Base-by-base conservation (phyloP, 2,329 filamentous ascomycete genomes). In the Biscogniauxia sp. region DNA sequence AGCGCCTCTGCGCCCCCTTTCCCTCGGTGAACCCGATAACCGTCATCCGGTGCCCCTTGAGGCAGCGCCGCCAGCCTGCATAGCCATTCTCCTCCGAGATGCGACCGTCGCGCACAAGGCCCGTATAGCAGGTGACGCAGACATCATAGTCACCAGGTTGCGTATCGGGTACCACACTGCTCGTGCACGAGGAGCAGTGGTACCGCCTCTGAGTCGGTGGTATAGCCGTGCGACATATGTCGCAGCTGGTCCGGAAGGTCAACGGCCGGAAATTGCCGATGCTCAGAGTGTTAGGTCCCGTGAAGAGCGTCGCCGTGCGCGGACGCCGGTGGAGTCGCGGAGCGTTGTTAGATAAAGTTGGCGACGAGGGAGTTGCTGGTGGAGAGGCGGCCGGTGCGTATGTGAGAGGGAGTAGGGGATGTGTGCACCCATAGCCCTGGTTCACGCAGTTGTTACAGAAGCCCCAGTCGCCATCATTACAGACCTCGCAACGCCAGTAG, bases 381-480 rank as follows among this genome's bases (percentile, higher is more conserved):
- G 64, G 60, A 6, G 72, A 66, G 8, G 74, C 68, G 1, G 73
- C 69, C 26, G 78, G 74, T 52, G 84, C 80, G 66, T 92, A 89
- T 0, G 88, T 85, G 52, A 96, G 79, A 0, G 93, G 92, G 0
- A 96, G 79, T 0, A 98, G 80, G 6, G 90, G 82, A 71, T 98
- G 94, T 0, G 88, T 90, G 75, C 94, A 98, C 61, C 88, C 90
- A 61, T 83, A 83, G 17, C 92, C 93, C 73, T 89, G 87, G 61
- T 94, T 93, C 28, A 97, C 92, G 66, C 94, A 98, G 62, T 83
- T 79, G 68, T 93, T 92, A 76, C 94, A 98, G 73, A 92, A 97
- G 0, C 94, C 94, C 93, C 93, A 98, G 71, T 96, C 93, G 5
- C 92, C 94, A 64, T 95, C 88, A 69, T 97, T 97, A 77, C 94